These are phyloP conservation scores for Adansonia digitata DNA, from an alignment of 345 rosid genomes.

Conservation along the genomic window DNA sequence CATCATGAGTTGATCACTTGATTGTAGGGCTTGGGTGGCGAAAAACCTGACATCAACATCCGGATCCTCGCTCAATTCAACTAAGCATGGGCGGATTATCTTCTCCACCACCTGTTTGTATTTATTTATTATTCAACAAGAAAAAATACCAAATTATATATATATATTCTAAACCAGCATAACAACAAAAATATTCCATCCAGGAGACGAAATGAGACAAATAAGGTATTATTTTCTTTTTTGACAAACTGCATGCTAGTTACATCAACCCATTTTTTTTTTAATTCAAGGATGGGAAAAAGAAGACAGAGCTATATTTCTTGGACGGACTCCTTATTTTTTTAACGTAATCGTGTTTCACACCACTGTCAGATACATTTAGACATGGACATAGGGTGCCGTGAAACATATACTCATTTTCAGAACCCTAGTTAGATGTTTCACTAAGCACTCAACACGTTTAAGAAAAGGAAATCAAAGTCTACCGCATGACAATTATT, in stretches of 20 bases:
- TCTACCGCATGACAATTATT: no score
- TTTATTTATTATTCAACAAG: neutral
- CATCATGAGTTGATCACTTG: conserved; percentile 58
- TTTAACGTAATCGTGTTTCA: no score
- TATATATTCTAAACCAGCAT: neutral
- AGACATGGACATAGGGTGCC: no score
- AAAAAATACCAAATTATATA: neutral
- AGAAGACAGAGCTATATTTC: no score
- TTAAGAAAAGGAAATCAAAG: neutral
- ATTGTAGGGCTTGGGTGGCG: conserved; percentile 53
- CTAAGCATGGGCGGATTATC: conserved; percentile 59
- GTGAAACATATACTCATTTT: neutral
- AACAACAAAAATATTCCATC: no score
- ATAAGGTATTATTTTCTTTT: no score
- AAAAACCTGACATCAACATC: conserved; percentile 77
- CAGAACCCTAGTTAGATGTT: neutral
- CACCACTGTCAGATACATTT: no score
- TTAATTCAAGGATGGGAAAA: no score
- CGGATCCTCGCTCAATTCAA: conserved; percentile 67
- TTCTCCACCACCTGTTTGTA: conserved; percentile 57
- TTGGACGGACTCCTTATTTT: no score
- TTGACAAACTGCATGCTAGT: no score
- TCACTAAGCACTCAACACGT: neutral
- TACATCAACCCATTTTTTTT: no score
- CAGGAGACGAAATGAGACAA: no score